phyloP scores from a whole-genome alignment of 2,329 filamentous ascomycete species.

The Gaeumannomyces sp. region DNA sequence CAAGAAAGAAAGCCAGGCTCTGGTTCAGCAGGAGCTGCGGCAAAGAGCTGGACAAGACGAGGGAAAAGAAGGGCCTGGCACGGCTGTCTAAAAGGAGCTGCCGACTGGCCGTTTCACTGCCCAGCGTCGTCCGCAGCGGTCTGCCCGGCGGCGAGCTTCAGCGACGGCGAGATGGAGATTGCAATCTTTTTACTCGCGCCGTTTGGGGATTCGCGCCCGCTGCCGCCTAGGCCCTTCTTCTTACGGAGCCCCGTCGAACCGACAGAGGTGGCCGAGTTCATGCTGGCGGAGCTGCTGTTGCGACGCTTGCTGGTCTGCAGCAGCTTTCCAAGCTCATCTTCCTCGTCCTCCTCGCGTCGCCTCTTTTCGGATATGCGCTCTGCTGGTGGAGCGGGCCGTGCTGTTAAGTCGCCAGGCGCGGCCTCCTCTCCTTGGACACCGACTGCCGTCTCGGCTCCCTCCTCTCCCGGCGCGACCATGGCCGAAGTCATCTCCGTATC shows the following conservation, averaged over 20 bases:
- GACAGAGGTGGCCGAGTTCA: conserved; percentile 20
- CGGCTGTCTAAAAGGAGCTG: background rate
- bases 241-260: conserved; percentile 28
- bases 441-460: conserved; percentile 16
- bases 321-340: conserved; percentile 84
- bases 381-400: conserved; percentile 38
- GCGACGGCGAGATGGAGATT: conserved; percentile 47
- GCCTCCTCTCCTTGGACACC: conserved; percentile 16
- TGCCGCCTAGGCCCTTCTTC: conserved; percentile 39
- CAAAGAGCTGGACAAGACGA: background rate
- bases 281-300: conserved; percentile 47
- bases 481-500: conserved; percentile 31
- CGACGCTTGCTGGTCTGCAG: conserved; percentile 58
- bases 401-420: conserved; percentile 19
- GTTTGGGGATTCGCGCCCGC: conserved; percentile 26
- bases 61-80: background rate
- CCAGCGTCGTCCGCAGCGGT: conserved; percentile 3
- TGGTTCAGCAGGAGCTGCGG: background rate
- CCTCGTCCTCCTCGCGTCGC: conserved; percentile 85
- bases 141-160: conserved; percentile 26
- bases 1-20: background rate
- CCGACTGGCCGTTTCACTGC: background rate
- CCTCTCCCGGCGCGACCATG: conserved; percentile 20
- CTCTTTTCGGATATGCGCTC: conserved; percentile 85
- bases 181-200: conserved; percentile 47